Conservation (phyloP, 2,329 filamentous ascomycete species). For the Epichloe sylvatica region DNA sequence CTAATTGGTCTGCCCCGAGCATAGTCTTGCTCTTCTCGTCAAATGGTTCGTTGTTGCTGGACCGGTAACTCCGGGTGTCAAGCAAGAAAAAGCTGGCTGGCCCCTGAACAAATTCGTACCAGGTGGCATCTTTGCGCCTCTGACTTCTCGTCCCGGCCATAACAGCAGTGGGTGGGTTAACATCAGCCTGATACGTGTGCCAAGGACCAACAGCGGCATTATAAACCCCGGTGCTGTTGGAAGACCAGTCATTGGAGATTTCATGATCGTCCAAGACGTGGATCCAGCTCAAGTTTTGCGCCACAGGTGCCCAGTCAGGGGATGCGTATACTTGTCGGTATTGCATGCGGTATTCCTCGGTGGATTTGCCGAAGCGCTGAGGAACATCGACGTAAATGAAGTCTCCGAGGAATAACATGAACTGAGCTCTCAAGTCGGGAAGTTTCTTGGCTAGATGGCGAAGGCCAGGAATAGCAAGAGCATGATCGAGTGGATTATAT, state of each 20-base stretch:
- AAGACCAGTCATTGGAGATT: constrained; percentile 72
- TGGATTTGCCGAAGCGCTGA: constrained; percentile 54
- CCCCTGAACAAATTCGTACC: constrained; percentile 80
- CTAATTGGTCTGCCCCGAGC: constrained; percentile 66
- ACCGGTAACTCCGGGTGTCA: constrained; percentile 80
- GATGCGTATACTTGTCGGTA: constrained; percentile 94
- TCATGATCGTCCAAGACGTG: constrained; percentile 96
- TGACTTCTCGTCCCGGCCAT: constrained; percentile 27
- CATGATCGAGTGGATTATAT: constrained; percentile 71
- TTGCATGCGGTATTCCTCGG: constrained; percentile 71
- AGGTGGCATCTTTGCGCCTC: constrained; percentile 48
- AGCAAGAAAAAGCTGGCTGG: constrained; percentile 90
- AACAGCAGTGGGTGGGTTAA: constrained; percentile 63
- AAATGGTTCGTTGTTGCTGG: constrained; percentile 45
- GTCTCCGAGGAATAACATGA: constrained; percentile 72
- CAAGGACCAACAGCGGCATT: constrained; percentile 70
- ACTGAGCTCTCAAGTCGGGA: constrained; percentile 57
- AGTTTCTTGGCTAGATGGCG: constrained; percentile 61
- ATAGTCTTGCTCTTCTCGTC: constrained; percentile 64
- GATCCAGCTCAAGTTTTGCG: constrained; percentile 82
- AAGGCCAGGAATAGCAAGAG: constrained; percentile 70
- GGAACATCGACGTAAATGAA: constrained; percentile 91
- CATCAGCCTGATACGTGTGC: constrained; percentile 68
- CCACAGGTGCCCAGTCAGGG: constrained; percentile 70
- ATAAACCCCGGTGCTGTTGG: constrained; percentile 37